These are phyloP conservation scores for Asparagopsis taxiformis DNA, from an alignment of 31 red algal species.

Conservation along the genomic window DNA sequence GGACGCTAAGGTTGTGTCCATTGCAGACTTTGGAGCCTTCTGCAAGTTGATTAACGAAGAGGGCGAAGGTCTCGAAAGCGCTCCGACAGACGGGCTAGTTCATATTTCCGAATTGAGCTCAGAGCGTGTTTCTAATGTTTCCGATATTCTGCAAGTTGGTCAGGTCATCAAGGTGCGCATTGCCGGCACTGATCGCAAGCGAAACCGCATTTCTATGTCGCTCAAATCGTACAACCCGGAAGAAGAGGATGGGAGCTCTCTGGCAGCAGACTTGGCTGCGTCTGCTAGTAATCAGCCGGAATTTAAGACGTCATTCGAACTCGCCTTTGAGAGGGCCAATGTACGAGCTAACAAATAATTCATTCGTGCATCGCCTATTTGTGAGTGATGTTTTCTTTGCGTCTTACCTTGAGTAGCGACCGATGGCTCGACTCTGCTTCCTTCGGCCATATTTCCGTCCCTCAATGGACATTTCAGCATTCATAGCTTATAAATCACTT, in stretches of 20 bases:
- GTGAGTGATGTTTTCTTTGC: no score
- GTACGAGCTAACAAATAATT: conserved; percentile 22
- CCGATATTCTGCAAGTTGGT: conserved; percentile 60
- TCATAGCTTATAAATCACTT: neutral
- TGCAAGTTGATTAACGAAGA: conserved; percentile 54
- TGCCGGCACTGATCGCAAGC: conserved; percentile 65
- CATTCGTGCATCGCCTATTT: no score
- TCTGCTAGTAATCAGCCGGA: conserved; percentile 64
- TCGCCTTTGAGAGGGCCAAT: conserved; percentile 85
- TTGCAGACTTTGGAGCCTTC: conserved; percentile 98
- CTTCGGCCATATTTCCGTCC: no score
- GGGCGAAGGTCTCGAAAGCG: conserved; percentile 27
- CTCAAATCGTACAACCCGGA: conserved; percentile 55
- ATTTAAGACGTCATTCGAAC: conserved; percentile 85
- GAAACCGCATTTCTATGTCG: conserved; percentile 93
- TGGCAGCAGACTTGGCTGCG: conserved; percentile 59
- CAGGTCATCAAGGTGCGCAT: conserved; percentile 83
- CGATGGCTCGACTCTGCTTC: no score
- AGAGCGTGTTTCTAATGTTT: conserved; percentile 55
- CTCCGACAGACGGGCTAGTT: conserved; percentile 94
- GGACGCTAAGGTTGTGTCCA: conserved; percentile 76
- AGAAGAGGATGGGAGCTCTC: conserved; percentile 1
- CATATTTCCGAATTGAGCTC: conserved; percentile 93
- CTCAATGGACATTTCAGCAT: neutral
- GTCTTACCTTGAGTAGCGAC: no score